Evolutionary conservation across 73 alveolate species (phyloP).

Genomic region (Paramecium bursaria): DNA sequence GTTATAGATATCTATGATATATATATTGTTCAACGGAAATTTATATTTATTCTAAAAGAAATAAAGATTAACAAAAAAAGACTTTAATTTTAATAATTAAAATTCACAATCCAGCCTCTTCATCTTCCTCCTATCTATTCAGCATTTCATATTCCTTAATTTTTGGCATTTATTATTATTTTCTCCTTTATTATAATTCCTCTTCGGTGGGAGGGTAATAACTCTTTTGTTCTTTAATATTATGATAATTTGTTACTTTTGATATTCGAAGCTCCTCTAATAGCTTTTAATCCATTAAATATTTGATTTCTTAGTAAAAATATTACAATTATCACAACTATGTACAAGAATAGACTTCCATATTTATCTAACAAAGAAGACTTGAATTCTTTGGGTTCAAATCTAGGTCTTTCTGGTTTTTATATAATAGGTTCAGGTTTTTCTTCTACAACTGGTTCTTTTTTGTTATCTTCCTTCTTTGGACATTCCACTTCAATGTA

Average conservation of each 20-base stretch:
- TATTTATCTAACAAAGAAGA: too few relatives aligned
- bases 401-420: too few relatives aligned
- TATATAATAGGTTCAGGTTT: too few relatives aligned
- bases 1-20: slow-evolving; percentile 53
- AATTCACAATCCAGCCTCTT: slow-evolving; percentile 64
- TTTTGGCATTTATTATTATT: not conserved
- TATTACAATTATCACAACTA: not conserved
- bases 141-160: not conserved
- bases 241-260: slow-evolving; percentile 1
- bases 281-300: not conserved
- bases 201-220: slow-evolving; percentile 59
- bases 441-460: too few relatives aligned
- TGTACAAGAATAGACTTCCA: too few relatives aligned
- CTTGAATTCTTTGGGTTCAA: too few relatives aligned
- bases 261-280: not conserved
- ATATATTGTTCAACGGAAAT: not conserved
- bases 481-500: slow-evolving; percentile 44
- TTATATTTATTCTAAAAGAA: not conserved
- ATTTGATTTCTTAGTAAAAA: slow-evolving; percentile 1
- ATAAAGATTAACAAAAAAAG: not conserved
- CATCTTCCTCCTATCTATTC: slow-evolving; percentile 41
- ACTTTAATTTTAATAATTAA: not conserved
- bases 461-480: slow-evolving; percentile 1
- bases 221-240: not conserved
- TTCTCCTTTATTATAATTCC: slow-evolving; percentile 30